These are phyloP conservation scores for Tarenaya hassleriana DNA, from an alignment of 345 rosid genomes.

Conservation along the genomic window DNA sequence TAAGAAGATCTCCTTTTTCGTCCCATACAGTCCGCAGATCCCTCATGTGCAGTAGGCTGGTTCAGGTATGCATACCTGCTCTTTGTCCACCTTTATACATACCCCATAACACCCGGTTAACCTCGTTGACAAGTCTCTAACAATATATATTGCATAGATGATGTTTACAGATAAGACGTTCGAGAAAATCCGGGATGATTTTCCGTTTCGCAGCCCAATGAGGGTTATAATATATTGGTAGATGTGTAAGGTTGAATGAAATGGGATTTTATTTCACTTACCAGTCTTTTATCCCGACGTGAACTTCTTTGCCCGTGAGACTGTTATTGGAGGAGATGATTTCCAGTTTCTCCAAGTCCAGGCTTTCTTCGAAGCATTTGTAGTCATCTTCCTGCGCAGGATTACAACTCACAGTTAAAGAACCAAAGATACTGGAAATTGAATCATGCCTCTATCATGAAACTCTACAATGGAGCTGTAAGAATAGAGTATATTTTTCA, in stretches of 20 bases:
- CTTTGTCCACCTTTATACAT: slow-evolving; percentile 95
- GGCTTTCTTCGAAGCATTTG: slow-evolving; percentile 51
- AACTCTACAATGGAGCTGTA: no score
- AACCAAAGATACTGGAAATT: not conserved
- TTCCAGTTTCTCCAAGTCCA: slow-evolving; percentile 36
- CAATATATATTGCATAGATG: no score
- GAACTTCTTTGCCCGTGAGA: slow-evolving; percentile 35
- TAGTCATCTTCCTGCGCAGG: slow-evolving; percentile 65
- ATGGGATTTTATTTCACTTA: slow-evolving; percentile 32
- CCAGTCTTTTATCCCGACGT: slow-evolving; percentile 78
- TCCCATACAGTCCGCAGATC: slow-evolving; percentile 33
- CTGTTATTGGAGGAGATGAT: no score
- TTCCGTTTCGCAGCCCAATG: slow-evolving; percentile 2
- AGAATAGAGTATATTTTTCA: no score
- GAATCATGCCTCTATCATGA: no score
- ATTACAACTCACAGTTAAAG: no score
- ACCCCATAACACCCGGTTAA: slow-evolving; percentile 6
- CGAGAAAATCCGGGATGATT: no score
- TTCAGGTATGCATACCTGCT: slow-evolving; percentile 88
- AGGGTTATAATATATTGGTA: not conserved
- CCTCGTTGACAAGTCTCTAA: no score
- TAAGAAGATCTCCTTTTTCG: slow-evolving; percentile 44
- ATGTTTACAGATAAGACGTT: no score
- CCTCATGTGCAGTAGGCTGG: slow-evolving; percentile 71
- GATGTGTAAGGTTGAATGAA: not conserved